Evolutionary conservation across 2,329 filamentous ascomycete species (phyloP).

Genomic region (Xylariaceae sp.): DNA sequence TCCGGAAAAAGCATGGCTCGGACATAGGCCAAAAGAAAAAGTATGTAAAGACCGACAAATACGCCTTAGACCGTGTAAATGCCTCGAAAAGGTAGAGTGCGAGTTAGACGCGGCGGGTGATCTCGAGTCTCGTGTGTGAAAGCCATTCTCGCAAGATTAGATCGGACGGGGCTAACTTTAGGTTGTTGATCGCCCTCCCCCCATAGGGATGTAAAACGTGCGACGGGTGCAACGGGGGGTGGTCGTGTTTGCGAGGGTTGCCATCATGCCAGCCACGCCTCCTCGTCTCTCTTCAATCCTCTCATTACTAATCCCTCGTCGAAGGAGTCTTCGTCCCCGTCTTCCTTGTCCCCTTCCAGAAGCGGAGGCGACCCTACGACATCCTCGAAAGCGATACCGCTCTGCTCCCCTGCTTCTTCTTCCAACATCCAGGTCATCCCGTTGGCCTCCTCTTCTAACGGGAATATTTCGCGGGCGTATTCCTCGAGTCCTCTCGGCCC

Average conservation of each 20-base stretch:
- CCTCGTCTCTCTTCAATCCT: slow-evolving; percentile 58
- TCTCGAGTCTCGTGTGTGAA: not conserved
- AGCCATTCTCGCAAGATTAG: not conserved
- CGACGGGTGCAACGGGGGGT: no score
- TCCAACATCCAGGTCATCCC: slow-evolving; percentile 89
- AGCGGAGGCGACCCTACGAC: slow-evolving; percentile 36
- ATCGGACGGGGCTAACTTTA: not conserved
- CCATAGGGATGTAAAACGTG: not conserved
- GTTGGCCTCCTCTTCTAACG: slow-evolving; percentile 91
- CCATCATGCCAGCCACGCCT: slow-evolving; percentile 59
- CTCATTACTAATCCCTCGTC: slow-evolving; percentile 63
- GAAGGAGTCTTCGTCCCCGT: slow-evolving; percentile 54
- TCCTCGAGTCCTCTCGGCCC: slow-evolving; percentile 89
- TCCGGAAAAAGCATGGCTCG: no score
- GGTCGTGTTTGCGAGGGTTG: not conserved
- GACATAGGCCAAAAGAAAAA: not conserved
- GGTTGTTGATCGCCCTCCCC: not conserved
- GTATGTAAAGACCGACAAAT: not conserved
- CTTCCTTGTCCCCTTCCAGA: slow-evolving; percentile 40
- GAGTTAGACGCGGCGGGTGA: not conserved
- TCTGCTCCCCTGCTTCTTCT: slow-evolving; percentile 55
- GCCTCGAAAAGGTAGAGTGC: not conserved
- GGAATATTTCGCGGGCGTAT: slow-evolving; percentile 92
- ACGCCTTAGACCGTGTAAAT: not conserved
- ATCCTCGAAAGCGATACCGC: slow-evolving; percentile 37